Evolutionary conservation across 2,329 filamentous ascomycete species (phyloP).

Genomic region (Neopestalotiopsis clavispora): DNA sequence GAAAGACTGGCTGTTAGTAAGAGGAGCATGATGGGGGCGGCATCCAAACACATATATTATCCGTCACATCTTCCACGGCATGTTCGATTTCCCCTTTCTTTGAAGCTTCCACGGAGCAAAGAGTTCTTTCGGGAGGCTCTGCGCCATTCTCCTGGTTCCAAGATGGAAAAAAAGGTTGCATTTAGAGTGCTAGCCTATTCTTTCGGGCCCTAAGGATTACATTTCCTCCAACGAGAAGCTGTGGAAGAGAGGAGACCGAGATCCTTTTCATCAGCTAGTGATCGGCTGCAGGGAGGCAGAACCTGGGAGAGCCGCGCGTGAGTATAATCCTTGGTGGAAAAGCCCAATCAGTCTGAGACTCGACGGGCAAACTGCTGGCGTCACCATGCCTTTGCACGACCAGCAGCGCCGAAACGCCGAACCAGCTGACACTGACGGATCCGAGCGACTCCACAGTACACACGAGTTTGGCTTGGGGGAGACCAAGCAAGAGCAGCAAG

Average conservation of each 20-base stretch:
- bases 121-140: neutral
- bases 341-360: conserved; percentile 7
- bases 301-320: neutral
- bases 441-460: neutral
- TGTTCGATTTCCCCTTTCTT: neutral
- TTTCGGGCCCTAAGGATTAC: neutral
- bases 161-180: neutral
- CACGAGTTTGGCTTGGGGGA: too few relatives aligned
- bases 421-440: neutral
- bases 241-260: conserved; percentile 6
- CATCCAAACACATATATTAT: neutral
- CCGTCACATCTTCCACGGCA: neutral
- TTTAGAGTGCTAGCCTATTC: neutral
- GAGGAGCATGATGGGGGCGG: neutral
- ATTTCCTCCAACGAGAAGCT: conserved; percentile 14
- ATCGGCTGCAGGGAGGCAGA: neutral
- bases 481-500: too few relatives aligned
- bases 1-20: neutral
- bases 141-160: neutral
- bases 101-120: neutral
- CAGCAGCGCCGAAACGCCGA: neutral
- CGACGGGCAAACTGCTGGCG: neutral
- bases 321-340: conserved; percentile 3
- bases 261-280: conserved; percentile 6
- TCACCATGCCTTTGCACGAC: neutral